Base-by-base conservation (phyloP, 768 basidiomycete genomes). In the Lyophyllum decastes region DNA sequence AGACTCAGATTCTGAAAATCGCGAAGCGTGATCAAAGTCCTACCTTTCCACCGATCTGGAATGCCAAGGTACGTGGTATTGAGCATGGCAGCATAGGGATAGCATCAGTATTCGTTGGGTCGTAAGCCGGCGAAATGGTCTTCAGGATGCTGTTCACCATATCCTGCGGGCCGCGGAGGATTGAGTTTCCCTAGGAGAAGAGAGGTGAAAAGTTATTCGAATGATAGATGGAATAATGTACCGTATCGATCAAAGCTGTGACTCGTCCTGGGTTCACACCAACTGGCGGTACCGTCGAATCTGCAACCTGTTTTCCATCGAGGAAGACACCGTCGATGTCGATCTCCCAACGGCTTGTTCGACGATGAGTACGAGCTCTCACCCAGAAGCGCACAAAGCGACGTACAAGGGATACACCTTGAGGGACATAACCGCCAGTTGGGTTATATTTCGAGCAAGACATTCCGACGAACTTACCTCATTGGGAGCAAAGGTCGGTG, bases 161-260 rank as follows among this genome's bases (percentile, higher is more conserved):
- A 53, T 90, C 89, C 35, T 76, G 69, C 0, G 88, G 89, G 11
- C 88, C 89, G 22, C 88, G 84, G 41, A 90, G 75, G 45, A 89
- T 75, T 9, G 89, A 89, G 68, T 87, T 89, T 1, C 89, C 89
- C 87, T 89, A 52, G n/a, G 17, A 16, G 30, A 5, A 34, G 8
- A 46, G 12, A 24, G 26, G 40, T 22, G 38, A 38, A 26, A 38
- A 35, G 45, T 27, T 11, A 41, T 12, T 57, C 14, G 41, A 5
- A 22, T 27, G 11, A 21, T n/a, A 52, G 41, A 52, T 3, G 26
- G 49, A 34, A 52, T 27, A 27, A 14, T 24, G 59, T 59, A 88
- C 88, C 14, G 88, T 88, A 63, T 90, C 88, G 30, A 90, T 76
- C 46, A 90, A 72, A 0, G 85, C 87, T 0, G 87, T 85, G 19